A percentile compares a stretch with the other conserved stretches of the same genome.
Conservation (phyloP, 2,329 filamentous ascomycete species). For the Lachnellula hyalina region DNA sequence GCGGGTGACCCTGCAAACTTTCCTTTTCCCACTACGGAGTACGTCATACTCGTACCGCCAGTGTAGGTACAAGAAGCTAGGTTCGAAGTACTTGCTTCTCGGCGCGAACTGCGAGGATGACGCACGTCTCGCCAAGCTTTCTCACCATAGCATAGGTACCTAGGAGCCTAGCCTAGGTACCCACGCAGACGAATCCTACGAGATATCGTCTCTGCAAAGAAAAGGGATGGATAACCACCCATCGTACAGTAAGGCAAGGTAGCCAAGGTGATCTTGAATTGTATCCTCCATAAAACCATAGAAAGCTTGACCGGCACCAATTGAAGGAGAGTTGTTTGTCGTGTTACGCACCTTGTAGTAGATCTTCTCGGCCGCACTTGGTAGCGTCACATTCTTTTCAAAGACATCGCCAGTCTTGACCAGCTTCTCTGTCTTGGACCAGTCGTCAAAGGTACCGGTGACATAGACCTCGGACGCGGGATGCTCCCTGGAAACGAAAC, state of each 20-base stretch:
- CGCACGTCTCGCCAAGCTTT: too few species aligned
- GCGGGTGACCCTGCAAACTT: background rate
- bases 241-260: too few species aligned
- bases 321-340: background rate
- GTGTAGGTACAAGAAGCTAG: conserved; percentile 3
- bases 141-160: too few species aligned
- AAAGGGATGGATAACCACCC: too few species aligned
- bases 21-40: conserved; percentile 14
- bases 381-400: conserved; percentile 73
- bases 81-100: background rate
- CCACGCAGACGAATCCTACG: too few species aligned
- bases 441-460: conserved; percentile 92
- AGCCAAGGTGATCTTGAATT: too few species aligned
- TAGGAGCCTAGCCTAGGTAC: too few species aligned
- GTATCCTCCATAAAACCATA: too few species aligned
- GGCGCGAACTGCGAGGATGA: too few species aligned
- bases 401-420: conserved; percentile 70
- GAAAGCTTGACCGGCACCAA: background rate
- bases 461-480: conserved; percentile 82
- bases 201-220: too few species aligned
- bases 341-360: conserved; percentile 78
- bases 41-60: conserved; percentile 15
- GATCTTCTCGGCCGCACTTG: conserved; percentile 64
- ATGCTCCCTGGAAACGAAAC: conserved; percentile 62
- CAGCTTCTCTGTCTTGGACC: conserved; percentile 80